A percentile compares a stretch with the other conserved stretches of the same genome.
phyloP scores from a whole-genome alignment of 495 filamentous ascomycete genomes.

The Coniosporium apollinis region DNA sequence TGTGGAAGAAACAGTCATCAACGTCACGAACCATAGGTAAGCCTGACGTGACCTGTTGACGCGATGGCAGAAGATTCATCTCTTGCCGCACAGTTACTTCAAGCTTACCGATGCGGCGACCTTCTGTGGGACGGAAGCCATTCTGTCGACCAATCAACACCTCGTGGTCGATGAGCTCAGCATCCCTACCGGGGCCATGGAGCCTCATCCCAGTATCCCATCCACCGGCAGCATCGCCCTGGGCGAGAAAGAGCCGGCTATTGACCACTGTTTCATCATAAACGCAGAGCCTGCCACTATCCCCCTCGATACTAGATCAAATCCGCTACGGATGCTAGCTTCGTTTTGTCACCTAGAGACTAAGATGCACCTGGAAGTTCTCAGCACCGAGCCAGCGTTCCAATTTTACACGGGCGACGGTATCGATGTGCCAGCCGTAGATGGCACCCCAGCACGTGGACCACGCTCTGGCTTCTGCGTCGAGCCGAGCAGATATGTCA shows the following conservation, averaged over 20 bases:
- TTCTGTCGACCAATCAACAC: constrained; percentile 52
- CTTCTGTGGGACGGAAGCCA: constrained; percentile 59
- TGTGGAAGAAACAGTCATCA: constrained; percentile 72
- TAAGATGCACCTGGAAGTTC: constrained; percentile 63
- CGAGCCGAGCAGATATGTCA: constrained; percentile 79
- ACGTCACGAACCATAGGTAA: constrained; percentile 89
- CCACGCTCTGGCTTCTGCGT: constrained; percentile 68
- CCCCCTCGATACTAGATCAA: constrained; percentile 58
- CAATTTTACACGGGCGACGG: constrained; percentile 88
- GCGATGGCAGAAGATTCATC: not conserved
- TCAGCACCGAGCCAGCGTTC: constrained; percentile 86
- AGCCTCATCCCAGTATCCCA: constrained; percentile 41
- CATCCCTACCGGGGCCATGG: constrained; percentile 28
- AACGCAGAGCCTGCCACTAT: constrained; percentile 42
- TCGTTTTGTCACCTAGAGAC: constrained; percentile 51
- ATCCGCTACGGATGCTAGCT: constrained; percentile 45
- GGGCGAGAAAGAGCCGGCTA: constrained; percentile 44
- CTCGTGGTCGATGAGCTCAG: constrained; percentile 49
- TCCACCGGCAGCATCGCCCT: constrained; percentile 52
- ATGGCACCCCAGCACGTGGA: constrained; percentile 42
- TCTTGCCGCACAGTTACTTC: constrained; percentile 60
- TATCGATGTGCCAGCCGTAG: constrained; percentile 58
- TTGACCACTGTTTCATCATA: constrained; percentile 85
- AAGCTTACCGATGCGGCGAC: constrained; percentile 53
- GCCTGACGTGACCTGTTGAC: constrained; percentile 6